Conservation (phyloP, 192 early-diverging fungal genomes). For the Dimargaris verticillata region DNA sequence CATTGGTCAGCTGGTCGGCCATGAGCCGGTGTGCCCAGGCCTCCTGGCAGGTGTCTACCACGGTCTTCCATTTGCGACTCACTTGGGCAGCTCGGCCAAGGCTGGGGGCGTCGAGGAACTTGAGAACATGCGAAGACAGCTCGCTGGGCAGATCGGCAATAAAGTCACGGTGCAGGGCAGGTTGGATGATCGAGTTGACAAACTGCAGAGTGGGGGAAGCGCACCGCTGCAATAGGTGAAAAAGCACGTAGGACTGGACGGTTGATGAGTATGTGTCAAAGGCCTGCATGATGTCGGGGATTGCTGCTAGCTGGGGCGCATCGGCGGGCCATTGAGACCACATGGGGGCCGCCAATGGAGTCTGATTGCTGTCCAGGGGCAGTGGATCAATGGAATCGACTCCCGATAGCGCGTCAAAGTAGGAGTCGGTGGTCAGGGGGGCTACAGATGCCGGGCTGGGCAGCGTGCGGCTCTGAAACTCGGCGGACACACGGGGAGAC, state of each 20-base stretch:
- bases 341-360: neutral
- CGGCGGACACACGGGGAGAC: constrained; percentile 5
- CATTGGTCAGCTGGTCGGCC: constrained; percentile 14
- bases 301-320: neutral
- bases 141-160: constrained; percentile 54
- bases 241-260: constrained; percentile 75
- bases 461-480: neutral
- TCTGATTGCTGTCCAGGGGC: too few species aligned
- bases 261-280: constrained; percentile 63
- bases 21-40: constrained; percentile 24
- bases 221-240: constrained; percentile 72
- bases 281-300: constrained; percentile 35
- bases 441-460: constrained; percentile 6
- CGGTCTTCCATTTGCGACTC: constrained; percentile 55
- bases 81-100: constrained; percentile 71
- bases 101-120: constrained; percentile 62
- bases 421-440: neutral
- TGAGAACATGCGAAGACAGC: constrained; percentile 57
- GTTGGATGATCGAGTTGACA: constrained; percentile 74
- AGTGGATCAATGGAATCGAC: too few species aligned
- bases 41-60: constrained; percentile 50
- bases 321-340: neutral
- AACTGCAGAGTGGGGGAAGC: constrained; percentile 74
- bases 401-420: neutral
- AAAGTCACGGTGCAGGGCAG: constrained; percentile 85